A percentile compares a stretch with the other conserved stretches of the same genome.
Conservation (phyloP, 2,329 filamentous ascomycete genomes). For the Myriosclerotinia curreyana region DNA sequence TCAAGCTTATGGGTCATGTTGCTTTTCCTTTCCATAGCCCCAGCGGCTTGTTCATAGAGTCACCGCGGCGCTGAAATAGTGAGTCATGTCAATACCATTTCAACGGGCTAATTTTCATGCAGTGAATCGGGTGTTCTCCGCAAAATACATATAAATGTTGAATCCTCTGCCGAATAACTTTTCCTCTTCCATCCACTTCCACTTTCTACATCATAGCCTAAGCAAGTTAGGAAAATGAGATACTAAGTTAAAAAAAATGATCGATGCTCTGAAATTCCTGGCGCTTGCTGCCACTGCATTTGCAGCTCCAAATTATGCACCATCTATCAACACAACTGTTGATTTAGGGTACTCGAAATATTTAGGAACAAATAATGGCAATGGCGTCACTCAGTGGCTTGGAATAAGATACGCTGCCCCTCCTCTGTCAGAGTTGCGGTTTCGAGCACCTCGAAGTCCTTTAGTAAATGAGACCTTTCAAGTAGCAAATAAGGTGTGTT, state of each 20-base stretch:
- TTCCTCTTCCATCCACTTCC: background rate
- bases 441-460: constrained; percentile 65
- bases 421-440: constrained; percentile 63
- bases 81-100: background rate
- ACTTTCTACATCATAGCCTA: background rate
- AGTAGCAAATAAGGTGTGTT: constrained; percentile 33
- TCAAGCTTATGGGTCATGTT: background rate
- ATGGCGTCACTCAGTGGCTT: constrained; percentile 67
- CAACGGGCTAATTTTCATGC: background rate
- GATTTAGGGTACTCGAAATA: constrained; percentile 67
- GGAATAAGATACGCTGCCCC: constrained; percentile 72
- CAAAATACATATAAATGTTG: background rate
- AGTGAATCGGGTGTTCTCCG: background rate
- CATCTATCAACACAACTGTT: constrained; percentile 39
- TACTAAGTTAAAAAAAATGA: background rate
- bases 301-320: constrained; percentile 3
- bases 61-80: background rate
- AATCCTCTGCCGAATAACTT: background rate
- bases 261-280: background rate
- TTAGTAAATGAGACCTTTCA: constrained; percentile 27
- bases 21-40: background rate
- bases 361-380: constrained; percentile 50
- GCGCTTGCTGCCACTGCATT: constrained; percentile 2
- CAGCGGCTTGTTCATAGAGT: too few relatives aligned
- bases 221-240: background rate